phyloP scores from a whole-genome alignment of 1,284 basidiomycete species.

The Cryptococcus sp. region DNA sequence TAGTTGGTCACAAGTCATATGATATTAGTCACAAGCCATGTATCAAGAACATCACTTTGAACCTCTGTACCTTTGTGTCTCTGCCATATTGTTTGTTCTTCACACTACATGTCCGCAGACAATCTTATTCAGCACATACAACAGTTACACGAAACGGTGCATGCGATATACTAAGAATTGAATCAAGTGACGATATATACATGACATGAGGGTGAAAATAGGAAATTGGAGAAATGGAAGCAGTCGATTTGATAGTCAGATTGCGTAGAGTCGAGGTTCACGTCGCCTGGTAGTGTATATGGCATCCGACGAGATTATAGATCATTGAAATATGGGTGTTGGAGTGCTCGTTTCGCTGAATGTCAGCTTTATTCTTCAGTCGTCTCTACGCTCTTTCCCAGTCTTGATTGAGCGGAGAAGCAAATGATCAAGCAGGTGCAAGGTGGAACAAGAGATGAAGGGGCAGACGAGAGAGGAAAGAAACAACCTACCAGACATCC shows the following conservation, averaged over 20 bases:
- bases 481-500: conserved; percentile 73
- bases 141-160: too few species aligned
- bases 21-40: too few species aligned
- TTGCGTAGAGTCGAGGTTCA: background rate
- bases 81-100: too few species aligned
- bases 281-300: too few species aligned
- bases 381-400: too few species aligned
- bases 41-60: too few species aligned
- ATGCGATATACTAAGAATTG: background rate
- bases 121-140: too few species aligned
- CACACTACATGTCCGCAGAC: too few species aligned
- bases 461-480: conserved; percentile 2
- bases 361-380: conserved; percentile 7
- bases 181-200: background rate
- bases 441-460: too few species aligned
- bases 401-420: too few species aligned
- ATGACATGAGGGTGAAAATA: background rate
- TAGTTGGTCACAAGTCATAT: conserved; percentile 35
- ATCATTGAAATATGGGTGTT: conserved; percentile 68
- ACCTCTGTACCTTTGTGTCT: too few species aligned
- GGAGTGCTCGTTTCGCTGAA: conserved; percentile 75
- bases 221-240: background rate
- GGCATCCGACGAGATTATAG: background rate
- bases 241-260: background rate
- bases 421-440: too few species aligned